Evolutionary conservation across 2,329 filamentous ascomycete genomes (phyloP).

Genomic region (Stemphylium beticola): DNA sequence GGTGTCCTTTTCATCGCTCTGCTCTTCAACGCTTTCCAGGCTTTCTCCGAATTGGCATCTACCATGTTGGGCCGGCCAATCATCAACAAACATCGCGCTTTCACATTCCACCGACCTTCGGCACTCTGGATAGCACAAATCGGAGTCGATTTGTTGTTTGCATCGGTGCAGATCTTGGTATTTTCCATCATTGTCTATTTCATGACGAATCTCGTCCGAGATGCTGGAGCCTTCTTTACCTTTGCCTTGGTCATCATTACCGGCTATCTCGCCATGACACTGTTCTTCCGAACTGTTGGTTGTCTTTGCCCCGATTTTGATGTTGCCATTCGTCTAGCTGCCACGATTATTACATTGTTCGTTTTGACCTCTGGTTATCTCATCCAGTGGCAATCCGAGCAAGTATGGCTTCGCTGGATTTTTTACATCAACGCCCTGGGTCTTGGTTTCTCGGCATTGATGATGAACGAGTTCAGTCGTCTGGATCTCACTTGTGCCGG

Average conservation of each 20-base stretch:
- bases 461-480: conserved; percentile 84
- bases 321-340: conserved; percentile 80
- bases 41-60: conserved; percentile 76
- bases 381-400: conserved; percentile 77
- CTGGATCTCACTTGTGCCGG: conserved; percentile 72
- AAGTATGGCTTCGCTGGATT: conserved; percentile 84
- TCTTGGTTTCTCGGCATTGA: conserved; percentile 76
- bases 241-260: conserved; percentile 54
- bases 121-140: conserved; percentile 86
- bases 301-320: conserved; percentile 82
- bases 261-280: conserved; percentile 53
- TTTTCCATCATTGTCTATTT: conserved; percentile 59
- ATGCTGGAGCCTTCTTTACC: conserved; percentile 57
- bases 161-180: conserved; percentile 67
- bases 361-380: conserved; percentile 82
- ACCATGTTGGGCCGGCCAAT: conserved; percentile 79
- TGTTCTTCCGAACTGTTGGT: conserved; percentile 56
- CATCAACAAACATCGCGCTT: conserved; percentile 83
- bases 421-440: conserved; percentile 82
- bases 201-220: conserved; percentile 55
- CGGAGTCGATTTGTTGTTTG: conserved; percentile 76
- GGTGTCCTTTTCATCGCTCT: conserved; percentile 81
- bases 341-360: conserved; percentile 80
- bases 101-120: conserved; percentile 81
- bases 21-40: conserved; percentile 86